phyloP scores from a whole-genome alignment of 208 protist species.

The Crithidia sp. region DNA sequence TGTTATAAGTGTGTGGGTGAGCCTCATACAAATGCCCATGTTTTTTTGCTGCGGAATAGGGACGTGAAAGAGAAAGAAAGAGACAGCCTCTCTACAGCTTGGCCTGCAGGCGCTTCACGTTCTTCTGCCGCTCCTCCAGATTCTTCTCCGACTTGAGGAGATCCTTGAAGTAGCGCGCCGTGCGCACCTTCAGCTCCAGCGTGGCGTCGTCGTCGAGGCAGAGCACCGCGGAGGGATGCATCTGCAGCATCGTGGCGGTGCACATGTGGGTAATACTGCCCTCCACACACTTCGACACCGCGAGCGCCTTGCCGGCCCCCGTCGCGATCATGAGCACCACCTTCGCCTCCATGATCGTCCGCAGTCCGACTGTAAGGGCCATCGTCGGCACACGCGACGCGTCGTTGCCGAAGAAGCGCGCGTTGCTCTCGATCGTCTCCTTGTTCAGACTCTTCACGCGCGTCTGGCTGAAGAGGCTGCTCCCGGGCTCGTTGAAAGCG shows the following conservation, averaged over 20 bases:
- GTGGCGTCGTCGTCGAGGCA: conserved; percentile 93
- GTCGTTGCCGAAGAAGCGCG: conserved; percentile 94
- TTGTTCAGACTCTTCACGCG: conserved; percentile 94
- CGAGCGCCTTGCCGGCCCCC: conserved; percentile 87
- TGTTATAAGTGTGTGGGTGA: too few species aligned
- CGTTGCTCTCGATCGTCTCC: conserved; percentile 95
- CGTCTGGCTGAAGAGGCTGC: conserved; percentile 83
- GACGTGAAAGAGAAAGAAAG: conserved; percentile 2
- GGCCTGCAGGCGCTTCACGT: conserved; percentile 32
- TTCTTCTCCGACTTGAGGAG: conserved; percentile 74
- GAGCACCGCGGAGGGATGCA: conserved; percentile 84
- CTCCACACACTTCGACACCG: conserved; percentile 91
- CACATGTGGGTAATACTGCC: conserved; percentile 93
- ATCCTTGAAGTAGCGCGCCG: conserved; percentile 94
- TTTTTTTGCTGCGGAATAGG: not conserved
- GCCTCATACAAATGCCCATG: too few species aligned
- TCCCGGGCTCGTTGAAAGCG: conserved; percentile 97
- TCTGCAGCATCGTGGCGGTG: conserved; percentile 91
- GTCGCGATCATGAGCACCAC: conserved; percentile 94
- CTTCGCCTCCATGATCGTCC: conserved; percentile 88
- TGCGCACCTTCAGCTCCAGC: conserved; percentile 94
- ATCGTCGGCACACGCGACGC: conserved; percentile 91
- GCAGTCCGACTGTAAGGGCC: conserved; percentile 95
- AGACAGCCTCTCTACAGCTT: conserved; percentile 37
- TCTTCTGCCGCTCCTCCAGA: conserved; percentile 55